Percentiles rank a stretch among this genome's conserved stretches.
These are phyloP conservation scores for Rhypophila decipiens DNA, from an alignment of 495 filamentous ascomycete genomes.

Conservation along the genomic window DNA sequence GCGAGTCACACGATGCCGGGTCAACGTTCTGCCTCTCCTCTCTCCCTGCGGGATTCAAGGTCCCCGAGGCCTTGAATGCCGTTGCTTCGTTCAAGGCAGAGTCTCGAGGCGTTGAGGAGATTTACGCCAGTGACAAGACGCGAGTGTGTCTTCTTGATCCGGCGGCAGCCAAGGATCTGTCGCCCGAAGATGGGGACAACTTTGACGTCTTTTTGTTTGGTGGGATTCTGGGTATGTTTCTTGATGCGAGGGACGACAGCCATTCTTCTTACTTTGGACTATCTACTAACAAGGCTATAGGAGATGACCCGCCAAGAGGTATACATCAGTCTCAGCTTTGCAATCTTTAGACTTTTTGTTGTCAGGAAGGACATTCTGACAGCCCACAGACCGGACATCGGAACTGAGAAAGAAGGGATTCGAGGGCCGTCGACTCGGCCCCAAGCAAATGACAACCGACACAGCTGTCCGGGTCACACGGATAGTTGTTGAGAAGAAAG, in stretches of 20 bases:
- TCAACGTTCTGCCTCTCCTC: conserved; percentile 80
- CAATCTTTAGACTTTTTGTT: neutral
- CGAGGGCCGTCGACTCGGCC: conserved; percentile 77
- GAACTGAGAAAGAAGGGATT: conserved; percentile 92
- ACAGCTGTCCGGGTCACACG: conserved; percentile 92
- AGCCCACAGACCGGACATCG: conserved; percentile 70
- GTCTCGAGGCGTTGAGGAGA: conserved; percentile 65
- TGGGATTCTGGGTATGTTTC: conserved; percentile 76
- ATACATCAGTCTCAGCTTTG: conserved; percentile 23
- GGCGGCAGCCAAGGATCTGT: conserved; percentile 67
- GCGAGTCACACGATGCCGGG: conserved; percentile 63
- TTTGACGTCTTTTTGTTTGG: conserved; percentile 96
- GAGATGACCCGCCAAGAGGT: conserved; percentile 94
- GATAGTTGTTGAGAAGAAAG: conserved; percentile 75
- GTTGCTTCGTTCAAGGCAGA: conserved; percentile 60
- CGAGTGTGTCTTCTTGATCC: conserved; percentile 89
- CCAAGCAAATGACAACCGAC: conserved; percentile 97
- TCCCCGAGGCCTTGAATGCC: conserved; percentile 55
- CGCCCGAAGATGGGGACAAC: conserved; percentile 68
- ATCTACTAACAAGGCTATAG: conserved; percentile 35
- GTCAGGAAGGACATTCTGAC: neutral
- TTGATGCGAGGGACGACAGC: neutral
- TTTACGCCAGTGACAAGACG: conserved; percentile 56
- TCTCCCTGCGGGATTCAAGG: conserved; percentile 58
- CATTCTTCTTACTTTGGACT: conserved; percentile 3